phyloP scores from a whole-genome alignment of 129 eudicot genomes.

The Flaveria bidentis region DNA sequence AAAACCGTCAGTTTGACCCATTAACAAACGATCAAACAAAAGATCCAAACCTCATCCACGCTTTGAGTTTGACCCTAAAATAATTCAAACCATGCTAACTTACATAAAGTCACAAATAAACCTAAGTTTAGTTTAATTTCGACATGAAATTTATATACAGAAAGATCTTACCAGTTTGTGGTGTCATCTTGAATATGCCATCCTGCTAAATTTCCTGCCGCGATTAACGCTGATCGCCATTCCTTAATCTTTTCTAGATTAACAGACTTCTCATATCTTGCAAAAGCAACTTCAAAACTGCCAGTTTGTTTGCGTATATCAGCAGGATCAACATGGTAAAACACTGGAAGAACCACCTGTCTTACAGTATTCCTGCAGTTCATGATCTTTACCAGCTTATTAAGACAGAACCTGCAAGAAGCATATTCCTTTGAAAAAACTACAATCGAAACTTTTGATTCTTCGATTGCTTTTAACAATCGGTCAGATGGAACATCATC shows the following conservation, averaged over 20 bases:
- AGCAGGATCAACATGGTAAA: slow-evolving; percentile 20
- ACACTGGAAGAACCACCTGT: slow-evolving; percentile 24
- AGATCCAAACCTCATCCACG: too few relatives aligned
- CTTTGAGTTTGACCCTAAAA: too few relatives aligned
- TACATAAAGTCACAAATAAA: too few relatives aligned
- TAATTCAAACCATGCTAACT: too few relatives aligned
- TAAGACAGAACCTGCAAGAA: slow-evolving; percentile 26
- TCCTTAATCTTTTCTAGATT: not conserved
- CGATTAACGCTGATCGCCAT: slow-evolving; percentile 2
- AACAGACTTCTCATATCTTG: not conserved
- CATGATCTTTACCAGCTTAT: slow-evolving; percentile 24
- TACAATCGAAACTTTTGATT: not conserved
- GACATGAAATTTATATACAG: not conserved
- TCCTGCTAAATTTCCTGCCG: slow-evolving; percentile 12
- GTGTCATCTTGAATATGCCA: slow-evolving; percentile 14
- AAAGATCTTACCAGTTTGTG: not conserved
- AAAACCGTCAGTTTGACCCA: too few relatives aligned
- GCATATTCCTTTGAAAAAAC: slow-evolving; percentile 20
- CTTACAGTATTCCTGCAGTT: slow-evolving; percentile 11
- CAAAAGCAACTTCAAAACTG: slow-evolving; percentile 11
- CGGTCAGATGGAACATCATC: not conserved
- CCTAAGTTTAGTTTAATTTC: too few relatives aligned
- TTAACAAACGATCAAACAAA: too few relatives aligned
- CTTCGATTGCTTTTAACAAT: not conserved
- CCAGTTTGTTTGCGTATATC: slow-evolving; percentile 26